Conservation (phyloP, 495 filamentous ascomycete species). For the Aeminium ludgeri region DNA sequence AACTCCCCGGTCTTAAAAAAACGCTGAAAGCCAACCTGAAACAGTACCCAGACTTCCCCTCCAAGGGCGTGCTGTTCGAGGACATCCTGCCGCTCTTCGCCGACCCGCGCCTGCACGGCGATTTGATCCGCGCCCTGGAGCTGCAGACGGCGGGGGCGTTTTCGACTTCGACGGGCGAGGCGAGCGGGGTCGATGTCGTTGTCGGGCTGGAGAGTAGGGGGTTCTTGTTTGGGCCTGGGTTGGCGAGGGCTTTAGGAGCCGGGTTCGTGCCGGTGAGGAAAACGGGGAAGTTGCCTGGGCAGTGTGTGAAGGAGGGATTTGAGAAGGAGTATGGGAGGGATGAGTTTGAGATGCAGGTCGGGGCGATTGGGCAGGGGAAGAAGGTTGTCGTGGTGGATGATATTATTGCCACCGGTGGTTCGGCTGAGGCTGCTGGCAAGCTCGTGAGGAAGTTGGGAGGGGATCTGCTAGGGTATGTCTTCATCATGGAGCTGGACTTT, state of each 20-base stretch:
- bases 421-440: slow-evolving; percentile 69
- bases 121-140: slow-evolving; percentile 72
- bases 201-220: slow-evolving; percentile 88
- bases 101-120: slow-evolving; percentile 52
- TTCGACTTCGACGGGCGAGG: slow-evolving; percentile 1
- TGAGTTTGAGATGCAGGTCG: slow-evolving; percentile 87
- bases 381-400: slow-evolving; percentile 88
- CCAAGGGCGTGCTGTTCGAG: slow-evolving; percentile 88
- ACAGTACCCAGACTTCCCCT: slow-evolving; percentile 87
- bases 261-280: slow-evolving; percentile 90
- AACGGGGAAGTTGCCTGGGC: slow-evolving; percentile 87
- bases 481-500: slow-evolving; percentile 92
- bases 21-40: slow-evolving; percentile 44
- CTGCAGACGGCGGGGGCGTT: slow-evolving; percentile 41
- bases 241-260: slow-evolving; percentile 74
- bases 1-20: slow-evolving; percentile 65
- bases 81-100: slow-evolving; percentile 97
- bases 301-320: slow-evolving; percentile 63
- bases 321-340: slow-evolving; percentile 96
- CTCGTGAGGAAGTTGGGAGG: slow-evolving; percentile 76
- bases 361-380: slow-evolving; percentile 70
- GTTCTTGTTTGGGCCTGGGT: slow-evolving; percentile 83
- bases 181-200: slow-evolving; percentile 54
- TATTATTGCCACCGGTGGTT: slow-evolving; percentile 95
- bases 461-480: slow-evolving; percentile 71